These are phyloP conservation scores for Cutaneotrichosporon arboriforme DNA, from an alignment of 1,284 basidiomycete species.

Conservation along the genomic window DNA sequence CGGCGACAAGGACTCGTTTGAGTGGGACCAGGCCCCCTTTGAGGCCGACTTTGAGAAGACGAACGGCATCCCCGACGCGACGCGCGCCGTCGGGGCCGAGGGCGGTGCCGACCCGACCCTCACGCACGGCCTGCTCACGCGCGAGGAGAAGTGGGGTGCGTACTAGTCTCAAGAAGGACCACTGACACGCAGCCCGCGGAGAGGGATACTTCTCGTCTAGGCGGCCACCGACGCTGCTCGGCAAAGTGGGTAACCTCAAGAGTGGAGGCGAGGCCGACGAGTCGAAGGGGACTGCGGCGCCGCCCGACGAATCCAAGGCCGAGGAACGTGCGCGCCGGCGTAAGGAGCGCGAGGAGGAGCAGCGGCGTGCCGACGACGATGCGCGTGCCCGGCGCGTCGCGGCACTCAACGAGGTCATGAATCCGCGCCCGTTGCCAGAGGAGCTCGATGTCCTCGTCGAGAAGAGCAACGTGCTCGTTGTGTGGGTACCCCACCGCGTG, in stretches of 20 bases:
- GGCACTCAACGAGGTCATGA: slow-evolving; percentile 14
- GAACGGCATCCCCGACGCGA: slow-evolving; percentile 23
- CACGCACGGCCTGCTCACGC: slow-evolving; percentile 31
- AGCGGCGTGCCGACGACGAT: slow-evolving; percentile 9
- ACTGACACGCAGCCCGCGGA: slow-evolving; percentile 28
- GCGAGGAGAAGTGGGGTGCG: slow-evolving; percentile 40
- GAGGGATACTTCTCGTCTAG: slow-evolving; percentile 46
- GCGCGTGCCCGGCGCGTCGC: slow-evolving; percentile 18
- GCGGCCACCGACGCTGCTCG: slow-evolving; percentile 47
- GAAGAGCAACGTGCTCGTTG: slow-evolving; percentile 86
- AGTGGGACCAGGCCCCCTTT: slow-evolving; percentile 24
- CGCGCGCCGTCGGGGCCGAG: slow-evolving; percentile 25
- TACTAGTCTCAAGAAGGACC: slow-evolving; percentile 43
- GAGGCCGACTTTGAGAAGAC: slow-evolving; percentile 25
- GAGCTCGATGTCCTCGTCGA: slow-evolving; percentile 56
- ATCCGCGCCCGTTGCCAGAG: neutral
- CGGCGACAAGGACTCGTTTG: slow-evolving; percentile 4
- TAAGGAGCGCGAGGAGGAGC: slow-evolving; percentile 3
- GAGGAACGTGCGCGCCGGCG: slow-evolving; percentile 1
- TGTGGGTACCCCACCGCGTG: slow-evolving; percentile 53
- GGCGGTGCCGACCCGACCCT: slow-evolving; percentile 37
- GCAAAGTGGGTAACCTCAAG: slow-evolving; percentile 9
- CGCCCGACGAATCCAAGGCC: neutral
- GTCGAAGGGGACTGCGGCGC: neutral
- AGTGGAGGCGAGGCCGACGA: neutral